Conservation (phyloP, 345 rosid genomes). For the Punica granatum region DNA sequence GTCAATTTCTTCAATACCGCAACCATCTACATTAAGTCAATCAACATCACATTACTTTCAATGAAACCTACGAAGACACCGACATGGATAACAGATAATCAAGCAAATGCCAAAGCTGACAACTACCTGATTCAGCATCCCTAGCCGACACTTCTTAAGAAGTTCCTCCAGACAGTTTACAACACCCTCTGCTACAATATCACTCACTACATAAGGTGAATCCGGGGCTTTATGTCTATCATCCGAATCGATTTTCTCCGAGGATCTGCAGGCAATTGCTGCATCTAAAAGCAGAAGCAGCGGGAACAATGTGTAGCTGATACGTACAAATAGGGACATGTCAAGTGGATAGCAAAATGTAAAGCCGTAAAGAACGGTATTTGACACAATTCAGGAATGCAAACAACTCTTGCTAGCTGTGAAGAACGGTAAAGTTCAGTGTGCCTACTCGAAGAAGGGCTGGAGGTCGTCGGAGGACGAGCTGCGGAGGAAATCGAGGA, state of each 20-base stretch:
- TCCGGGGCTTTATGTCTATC: constrained; percentile 6
- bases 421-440: neutral
- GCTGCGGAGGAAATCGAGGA: constrained; percentile 45
- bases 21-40: constrained; percentile 49
- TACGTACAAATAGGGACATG: neutral
- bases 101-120: neutral
- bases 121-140: constrained; percentile 67
- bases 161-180: constrained; percentile 79
- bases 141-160: constrained; percentile 50
- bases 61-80: neutral
- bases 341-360: neutral
- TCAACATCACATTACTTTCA: neutral
- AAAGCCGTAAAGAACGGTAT: neutral
- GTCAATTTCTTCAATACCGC: constrained; percentile 68
- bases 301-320: constrained; percentile 77
- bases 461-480: constrained; percentile 49
- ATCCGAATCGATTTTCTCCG: constrained; percentile 17
- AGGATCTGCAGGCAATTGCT: constrained; percentile 51
- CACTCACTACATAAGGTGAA: constrained; percentile 43
- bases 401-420: neutral
- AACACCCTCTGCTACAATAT: constrained; percentile 72
- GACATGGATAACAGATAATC: neutral
- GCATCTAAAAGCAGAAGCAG: constrained; percentile 75
- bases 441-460: constrained; percentile 67
- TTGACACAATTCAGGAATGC: neutral